A percentile compares a stretch with the other conserved stretches of the same genome.
Evolutionary conservation across 2,329 filamentous ascomycete species (phyloP).

Genomic region (Orbilia quercus): DNA sequence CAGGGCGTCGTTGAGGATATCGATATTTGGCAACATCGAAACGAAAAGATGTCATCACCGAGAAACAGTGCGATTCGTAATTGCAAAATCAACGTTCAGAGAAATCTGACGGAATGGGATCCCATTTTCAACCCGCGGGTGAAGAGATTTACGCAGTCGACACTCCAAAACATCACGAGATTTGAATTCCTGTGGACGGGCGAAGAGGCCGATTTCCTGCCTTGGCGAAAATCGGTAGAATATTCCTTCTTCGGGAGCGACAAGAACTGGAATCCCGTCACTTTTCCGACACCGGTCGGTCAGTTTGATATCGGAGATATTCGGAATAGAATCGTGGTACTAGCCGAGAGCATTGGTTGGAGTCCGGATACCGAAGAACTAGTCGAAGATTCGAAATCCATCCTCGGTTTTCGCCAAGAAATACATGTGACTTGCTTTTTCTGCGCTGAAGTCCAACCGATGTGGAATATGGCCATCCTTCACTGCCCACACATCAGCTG

Average conservation of each 20-base stretch:
- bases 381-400: background rate
- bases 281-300: constrained; percentile 8
- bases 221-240: constrained; percentile 17
- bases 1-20: background rate
- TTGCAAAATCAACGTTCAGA: constrained; percentile 6
- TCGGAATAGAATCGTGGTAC: constrained; percentile 36
- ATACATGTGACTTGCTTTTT: constrained; percentile 31
- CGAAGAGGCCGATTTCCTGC: background rate
- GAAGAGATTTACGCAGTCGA: background rate
- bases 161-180: background rate
- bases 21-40: background rate
- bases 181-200: constrained; percentile 19
- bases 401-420: constrained; percentile 27
- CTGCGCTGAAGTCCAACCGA: constrained; percentile 27
- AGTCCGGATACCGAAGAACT: constrained; percentile 8
- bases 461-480: constrained; percentile 41
- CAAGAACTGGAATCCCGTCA: constrained; percentile 17
- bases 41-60: background rate
- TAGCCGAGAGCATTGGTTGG: constrained; percentile 50
- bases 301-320: constrained; percentile 8
- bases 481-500: constrained; percentile 36
- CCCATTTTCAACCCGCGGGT: too few species aligned
- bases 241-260: constrained; percentile 30
- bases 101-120: background rate
- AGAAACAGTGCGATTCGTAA: constrained; percentile 18